Evolutionary conservation across 2,329 filamentous ascomycete species (phyloP).

Genomic region (Hymenoscyphus linearis): DNA sequence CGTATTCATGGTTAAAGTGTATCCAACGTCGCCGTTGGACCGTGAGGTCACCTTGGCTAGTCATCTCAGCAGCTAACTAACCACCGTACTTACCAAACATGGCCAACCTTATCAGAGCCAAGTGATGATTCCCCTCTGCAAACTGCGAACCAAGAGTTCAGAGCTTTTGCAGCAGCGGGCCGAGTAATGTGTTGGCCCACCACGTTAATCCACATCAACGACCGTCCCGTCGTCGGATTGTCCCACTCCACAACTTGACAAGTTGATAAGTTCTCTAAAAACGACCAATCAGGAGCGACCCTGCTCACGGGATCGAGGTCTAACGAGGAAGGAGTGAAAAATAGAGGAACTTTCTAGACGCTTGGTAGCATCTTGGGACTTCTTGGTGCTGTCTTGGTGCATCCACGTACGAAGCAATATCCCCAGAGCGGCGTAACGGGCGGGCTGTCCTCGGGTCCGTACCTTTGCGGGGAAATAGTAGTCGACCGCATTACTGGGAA

Average conservation of each 20-base stretch:
- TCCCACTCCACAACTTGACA: background rate
- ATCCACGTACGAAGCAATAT: background rate
- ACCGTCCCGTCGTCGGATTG: background rate
- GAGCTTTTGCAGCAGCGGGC: background rate
- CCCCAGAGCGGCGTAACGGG: background rate
- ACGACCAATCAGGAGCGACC: background rate
- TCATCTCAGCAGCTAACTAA: background rate
- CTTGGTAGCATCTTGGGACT: slow-evolving; percentile 6
- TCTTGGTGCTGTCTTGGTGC: slow-evolving; percentile 9
- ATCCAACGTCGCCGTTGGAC: background rate
- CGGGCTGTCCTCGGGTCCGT: background rate
- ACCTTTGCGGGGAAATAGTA: background rate
- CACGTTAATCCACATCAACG: background rate
- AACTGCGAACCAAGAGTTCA: background rate
- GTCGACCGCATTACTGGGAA: background rate
- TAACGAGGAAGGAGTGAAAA: background rate
- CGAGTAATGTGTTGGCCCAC: background rate
- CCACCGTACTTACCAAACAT: background rate
- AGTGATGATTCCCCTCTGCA: background rate
- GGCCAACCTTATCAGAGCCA: background rate
- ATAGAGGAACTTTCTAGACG: background rate
- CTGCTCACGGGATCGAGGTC: background rate
- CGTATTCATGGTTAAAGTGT: background rate
- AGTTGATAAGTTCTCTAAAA: background rate
- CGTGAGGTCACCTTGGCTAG: background rate